Evolutionary conservation across 2,329 filamentous ascomycete species (phyloP).

Genomic region (Aspergillus awamori): DNA sequence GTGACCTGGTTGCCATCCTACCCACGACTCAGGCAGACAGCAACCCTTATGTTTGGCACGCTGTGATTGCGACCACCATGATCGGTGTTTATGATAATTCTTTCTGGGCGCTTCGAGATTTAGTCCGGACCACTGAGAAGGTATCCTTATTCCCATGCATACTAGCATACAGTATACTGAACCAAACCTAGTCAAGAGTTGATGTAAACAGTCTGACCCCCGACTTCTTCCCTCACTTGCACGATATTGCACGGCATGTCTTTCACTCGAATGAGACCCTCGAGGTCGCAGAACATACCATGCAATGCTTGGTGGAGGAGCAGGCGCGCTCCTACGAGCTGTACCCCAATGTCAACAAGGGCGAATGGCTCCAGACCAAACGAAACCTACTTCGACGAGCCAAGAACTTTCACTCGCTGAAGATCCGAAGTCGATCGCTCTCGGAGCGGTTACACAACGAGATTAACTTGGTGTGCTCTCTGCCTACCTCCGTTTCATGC

Average conservation of each 20-base stretch:
- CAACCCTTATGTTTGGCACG: conserved; percentile 30
- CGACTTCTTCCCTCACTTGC: conserved; percentile 32
- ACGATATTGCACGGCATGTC: conserved; percentile 37
- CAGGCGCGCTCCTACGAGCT: conserved; percentile 19
- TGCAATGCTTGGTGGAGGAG: conserved; percentile 27
- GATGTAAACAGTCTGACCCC: conserved; percentile 7
- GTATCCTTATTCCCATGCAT: conserved; percentile 13
- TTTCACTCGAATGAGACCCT: conserved; percentile 38
- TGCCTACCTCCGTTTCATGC: neutral
- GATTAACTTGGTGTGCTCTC: conserved; percentile 33
- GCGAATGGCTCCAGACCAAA: conserved; percentile 2
- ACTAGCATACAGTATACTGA: neutral
- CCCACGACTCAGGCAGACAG: neutral
- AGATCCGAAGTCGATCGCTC: conserved; percentile 30
- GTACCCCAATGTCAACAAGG: conserved; percentile 5
- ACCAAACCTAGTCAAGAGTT: conserved; percentile 11
- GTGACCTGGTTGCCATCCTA: neutral
- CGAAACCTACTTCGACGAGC: conserved; percentile 24
- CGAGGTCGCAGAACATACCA: conserved; percentile 34
- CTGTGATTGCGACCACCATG: conserved; percentile 25
- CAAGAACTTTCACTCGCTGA: conserved; percentile 32
- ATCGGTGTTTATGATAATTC: conserved; percentile 29
- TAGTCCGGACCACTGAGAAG: conserved; percentile 35
- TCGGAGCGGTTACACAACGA: conserved; percentile 37
- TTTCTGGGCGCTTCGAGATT: conserved; percentile 35